These are phyloP conservation scores for Paramecium caudatum DNA, from an alignment of 73 alveolate genomes.

Conservation along the genomic window DNA sequence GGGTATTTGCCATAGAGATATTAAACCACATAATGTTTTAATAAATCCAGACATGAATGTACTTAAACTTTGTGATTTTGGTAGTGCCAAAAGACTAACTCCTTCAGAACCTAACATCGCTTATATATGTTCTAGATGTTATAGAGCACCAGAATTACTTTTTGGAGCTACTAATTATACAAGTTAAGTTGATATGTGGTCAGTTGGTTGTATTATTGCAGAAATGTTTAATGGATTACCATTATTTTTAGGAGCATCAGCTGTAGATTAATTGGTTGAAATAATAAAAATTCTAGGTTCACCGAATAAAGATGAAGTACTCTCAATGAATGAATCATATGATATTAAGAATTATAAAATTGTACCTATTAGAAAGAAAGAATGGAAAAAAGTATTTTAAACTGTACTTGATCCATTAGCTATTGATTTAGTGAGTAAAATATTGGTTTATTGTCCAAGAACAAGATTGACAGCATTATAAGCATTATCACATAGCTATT, in stretches of 20 bases:
- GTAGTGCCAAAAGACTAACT: constrained; percentile 89
- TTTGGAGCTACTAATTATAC: constrained; percentile 84
- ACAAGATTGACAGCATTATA: constrained; percentile 86
- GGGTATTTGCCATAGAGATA: constrained; percentile 91
- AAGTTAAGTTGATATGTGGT: constrained; percentile 86
- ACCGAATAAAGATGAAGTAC: constrained; percentile 77
- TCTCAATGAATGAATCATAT: constrained; percentile 70
- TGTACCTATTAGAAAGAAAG: constrained; percentile 40
- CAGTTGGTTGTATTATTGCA: constrained; percentile 95
- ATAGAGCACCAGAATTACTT: constrained; percentile 93
- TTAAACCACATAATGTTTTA: constrained; percentile 89
- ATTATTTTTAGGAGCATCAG: constrained; percentile 85
- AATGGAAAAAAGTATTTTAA: constrained; percentile 52
- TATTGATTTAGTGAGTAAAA: constrained; percentile 69
- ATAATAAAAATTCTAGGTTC: constrained; percentile 82
- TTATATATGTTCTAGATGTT: constrained; percentile 90
- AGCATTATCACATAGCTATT: constrained; percentile 92
- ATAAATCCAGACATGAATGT: constrained; percentile 85
- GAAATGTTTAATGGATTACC: constrained; percentile 92
- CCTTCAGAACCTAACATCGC: constrained; percentile 89
- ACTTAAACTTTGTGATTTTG: constrained; percentile 90
- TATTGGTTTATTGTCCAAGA: constrained; percentile 88
- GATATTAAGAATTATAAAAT: constrained; percentile 40
- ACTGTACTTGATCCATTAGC: constrained; percentile 55
- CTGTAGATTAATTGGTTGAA: constrained; percentile 91